These are phyloP conservation scores for Arctostaphylos glauca DNA, from an alignment of 148 eudicot species.

Conservation along the genomic window DNA sequence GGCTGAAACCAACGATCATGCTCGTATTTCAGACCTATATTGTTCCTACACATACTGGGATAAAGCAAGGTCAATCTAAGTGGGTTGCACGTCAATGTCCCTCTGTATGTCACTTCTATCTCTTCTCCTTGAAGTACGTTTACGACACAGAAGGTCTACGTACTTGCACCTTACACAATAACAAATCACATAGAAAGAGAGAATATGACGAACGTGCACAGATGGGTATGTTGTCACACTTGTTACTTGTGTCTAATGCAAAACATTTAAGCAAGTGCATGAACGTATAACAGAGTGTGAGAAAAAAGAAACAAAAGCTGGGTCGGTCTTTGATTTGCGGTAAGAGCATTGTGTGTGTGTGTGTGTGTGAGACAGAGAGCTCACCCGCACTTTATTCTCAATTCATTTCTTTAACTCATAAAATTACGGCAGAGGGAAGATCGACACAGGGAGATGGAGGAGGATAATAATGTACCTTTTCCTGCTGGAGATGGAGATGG, in stretches of 20 bases:
- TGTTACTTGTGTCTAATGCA: background rate
- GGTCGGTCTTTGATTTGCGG: constrained; percentile 15
- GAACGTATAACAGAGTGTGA: background rate
- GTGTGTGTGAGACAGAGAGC: constrained; percentile 7
- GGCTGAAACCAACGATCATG: background rate
- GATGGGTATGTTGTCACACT: background rate
- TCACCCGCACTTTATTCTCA: constrained; percentile 52
- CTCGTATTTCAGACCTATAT: background rate
- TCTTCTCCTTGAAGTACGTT: background rate
- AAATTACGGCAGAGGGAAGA: no score
- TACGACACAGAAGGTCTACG: background rate
- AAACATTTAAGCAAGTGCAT: background rate
- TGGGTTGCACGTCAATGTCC: background rate
- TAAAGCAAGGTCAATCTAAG: background rate
- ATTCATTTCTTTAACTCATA: constrained; percentile 39
- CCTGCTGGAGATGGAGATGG: no score
- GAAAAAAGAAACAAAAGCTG: background rate
- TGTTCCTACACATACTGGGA: background rate
- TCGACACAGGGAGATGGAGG: no score
- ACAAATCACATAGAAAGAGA: background rate
- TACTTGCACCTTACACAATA: background rate
- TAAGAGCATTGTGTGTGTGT: no score
- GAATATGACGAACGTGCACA: background rate
- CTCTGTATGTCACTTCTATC: background rate
- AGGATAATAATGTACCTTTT: no score